Evolutionary conservation across 345 rosid species (phyloP).

Genomic region (Camelina sativa): DNA sequence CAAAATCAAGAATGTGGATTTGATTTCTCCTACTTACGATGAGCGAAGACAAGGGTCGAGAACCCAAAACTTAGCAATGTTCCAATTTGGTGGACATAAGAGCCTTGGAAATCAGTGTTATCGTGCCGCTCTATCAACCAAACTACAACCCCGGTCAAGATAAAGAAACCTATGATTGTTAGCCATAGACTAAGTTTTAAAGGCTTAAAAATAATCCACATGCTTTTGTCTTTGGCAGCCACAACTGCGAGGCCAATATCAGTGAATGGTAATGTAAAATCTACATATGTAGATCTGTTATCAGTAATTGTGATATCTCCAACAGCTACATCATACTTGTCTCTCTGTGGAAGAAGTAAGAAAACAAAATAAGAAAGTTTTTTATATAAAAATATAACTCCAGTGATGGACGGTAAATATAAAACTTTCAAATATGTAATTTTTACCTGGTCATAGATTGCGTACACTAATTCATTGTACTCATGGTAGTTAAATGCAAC

Average conservation of each 20-base stretch:
- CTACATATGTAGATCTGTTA: not conserved
- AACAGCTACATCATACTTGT: not conserved
- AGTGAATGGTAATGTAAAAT: conserved; percentile 3
- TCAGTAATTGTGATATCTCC: not conserved
- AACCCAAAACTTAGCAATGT: not conserved
- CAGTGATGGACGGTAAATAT: not conserved
- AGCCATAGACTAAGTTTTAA: not conserved
- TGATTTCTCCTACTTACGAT: not conserved
- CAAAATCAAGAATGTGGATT: not conserved
- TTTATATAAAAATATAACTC: not conserved
- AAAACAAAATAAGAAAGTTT: not conserved
- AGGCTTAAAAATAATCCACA: not conserved
- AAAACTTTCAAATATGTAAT: too few species aligned
- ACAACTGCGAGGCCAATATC: not conserved
- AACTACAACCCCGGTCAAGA: not conserved
- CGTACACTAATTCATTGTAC: not conserved
- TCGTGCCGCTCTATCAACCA: not conserved
- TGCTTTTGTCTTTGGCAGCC: not conserved
- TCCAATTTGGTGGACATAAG: not conserved
- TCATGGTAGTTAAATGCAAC: not conserved
- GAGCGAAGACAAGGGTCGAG: not conserved
- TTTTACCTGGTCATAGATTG: not conserved
- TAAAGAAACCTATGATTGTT: not conserved
- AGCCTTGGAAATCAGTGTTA: not conserved
- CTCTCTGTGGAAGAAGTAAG: not conserved